These are phyloP conservation scores for Rubia balearica DNA, from an alignment of 305 asterid genomes.

Conservation along the genomic window DNA sequence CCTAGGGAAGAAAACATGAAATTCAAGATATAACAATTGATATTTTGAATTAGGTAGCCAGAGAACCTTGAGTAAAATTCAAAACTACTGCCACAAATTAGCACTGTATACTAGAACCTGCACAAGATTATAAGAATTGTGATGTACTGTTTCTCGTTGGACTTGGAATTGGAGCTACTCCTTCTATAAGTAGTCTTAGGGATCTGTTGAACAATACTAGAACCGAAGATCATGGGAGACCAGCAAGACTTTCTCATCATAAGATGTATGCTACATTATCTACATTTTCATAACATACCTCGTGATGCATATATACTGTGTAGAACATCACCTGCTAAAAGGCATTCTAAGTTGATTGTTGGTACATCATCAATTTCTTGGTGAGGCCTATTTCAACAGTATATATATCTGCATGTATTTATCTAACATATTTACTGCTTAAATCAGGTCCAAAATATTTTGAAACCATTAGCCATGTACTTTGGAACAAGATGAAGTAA, in stretches of 20 bases:
- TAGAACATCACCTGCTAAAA: no score
- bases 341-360: no score
- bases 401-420: not conserved
- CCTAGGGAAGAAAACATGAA: not conserved
- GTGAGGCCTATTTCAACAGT: not conserved
- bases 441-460: not conserved
- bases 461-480: not conserved
- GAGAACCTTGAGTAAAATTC: not conserved
- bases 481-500: not conserved
- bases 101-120: slow-evolving; percentile 27
- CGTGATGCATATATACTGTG: not conserved
- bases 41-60: not conserved
- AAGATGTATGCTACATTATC: not conserved
- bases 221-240: slow-evolving; percentile 58
- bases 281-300: not conserved
- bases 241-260: not conserved
- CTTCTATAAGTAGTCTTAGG: slow-evolving; percentile 79
- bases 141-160: slow-evolving; percentile 81
- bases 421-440: not conserved
- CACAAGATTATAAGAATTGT: slow-evolving; percentile 80
- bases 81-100: not conserved
- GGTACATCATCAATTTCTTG: no score
- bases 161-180: slow-evolving; percentile 91
- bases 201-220: slow-evolving; percentile 69
- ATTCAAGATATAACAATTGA: not conserved